These are phyloP conservation scores for Phytopythium litorale DNA, from an alignment of 352 stramenopile species.

Conservation along the genomic window DNA sequence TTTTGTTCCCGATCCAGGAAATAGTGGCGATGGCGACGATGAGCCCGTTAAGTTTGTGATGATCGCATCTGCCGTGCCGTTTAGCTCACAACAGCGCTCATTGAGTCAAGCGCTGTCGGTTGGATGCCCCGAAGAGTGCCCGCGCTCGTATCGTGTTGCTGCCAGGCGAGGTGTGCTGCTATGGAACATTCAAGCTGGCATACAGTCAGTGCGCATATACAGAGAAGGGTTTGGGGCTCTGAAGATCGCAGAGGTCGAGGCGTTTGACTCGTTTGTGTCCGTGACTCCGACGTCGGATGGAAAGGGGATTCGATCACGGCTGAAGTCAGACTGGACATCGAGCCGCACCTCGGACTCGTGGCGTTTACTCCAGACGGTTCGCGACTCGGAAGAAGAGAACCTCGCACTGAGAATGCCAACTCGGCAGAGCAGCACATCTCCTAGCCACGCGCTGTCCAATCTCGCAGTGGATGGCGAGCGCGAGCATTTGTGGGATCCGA, in stretches of 20 bases:
- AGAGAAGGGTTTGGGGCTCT: conserved; percentile 29
- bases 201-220: conserved; percentile 50
- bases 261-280: conserved; percentile 40
- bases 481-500: conserved; percentile 32
- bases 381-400: conserved; percentile 58
- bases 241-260: conserved; percentile 45
- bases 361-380: conserved; percentile 45
- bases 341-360: conserved; percentile 37
- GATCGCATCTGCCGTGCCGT: conserved; percentile 29
- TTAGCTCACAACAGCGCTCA: conserved; percentile 9
- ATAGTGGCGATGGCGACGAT: conserved; percentile 1
- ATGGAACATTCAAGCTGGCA: conserved; percentile 41
- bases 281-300: conserved; percentile 44
- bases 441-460: conserved; percentile 28
- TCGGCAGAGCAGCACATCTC: conserved; percentile 53
- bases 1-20: conserved; percentile 36
- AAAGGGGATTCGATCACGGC: conserved; percentile 33
- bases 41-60: conserved; percentile 19
- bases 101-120: conserved; percentile 19
- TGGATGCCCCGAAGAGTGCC: conserved; percentile 47
- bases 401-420: conserved; percentile 52
- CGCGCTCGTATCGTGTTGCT: conserved; percentile 17
- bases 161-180: conserved; percentile 41
- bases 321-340: conserved; percentile 44
- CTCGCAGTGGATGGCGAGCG: conserved; percentile 48